Conservation (phyloP, 1,284 basidiomycete genomes). For the Coriolopsis trogii region DNA sequence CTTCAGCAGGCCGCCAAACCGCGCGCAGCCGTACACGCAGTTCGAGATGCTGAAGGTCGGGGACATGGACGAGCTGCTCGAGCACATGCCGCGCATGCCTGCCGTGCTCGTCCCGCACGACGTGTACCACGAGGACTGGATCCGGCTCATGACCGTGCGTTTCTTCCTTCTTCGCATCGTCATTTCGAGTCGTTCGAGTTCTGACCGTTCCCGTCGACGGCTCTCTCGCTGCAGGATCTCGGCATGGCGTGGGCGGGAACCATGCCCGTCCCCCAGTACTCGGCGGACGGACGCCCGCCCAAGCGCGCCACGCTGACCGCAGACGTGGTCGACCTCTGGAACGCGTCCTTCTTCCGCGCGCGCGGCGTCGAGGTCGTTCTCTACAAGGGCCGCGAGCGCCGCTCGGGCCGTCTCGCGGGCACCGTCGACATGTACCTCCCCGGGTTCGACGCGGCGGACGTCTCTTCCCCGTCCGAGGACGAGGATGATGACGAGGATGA, state of each 20-base stretch:
- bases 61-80: conserved; percentile 73
- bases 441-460: conserved; percentile 46
- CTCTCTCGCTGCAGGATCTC: conserved; percentile 53
- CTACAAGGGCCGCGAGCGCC: conserved; percentile 74
- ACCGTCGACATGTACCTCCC: conserved; percentile 55
- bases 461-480: conserved; percentile 32
- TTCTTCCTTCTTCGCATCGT: conserved; percentile 1
- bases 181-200: too few relatives aligned
- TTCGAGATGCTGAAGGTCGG: conserved; percentile 72
- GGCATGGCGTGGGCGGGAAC: conserved; percentile 72
- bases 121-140: conserved; percentile 76
- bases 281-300: conserved; percentile 48
- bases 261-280: conserved; percentile 59
- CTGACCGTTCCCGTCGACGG: too few relatives aligned
- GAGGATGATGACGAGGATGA: conserved; percentile 38
- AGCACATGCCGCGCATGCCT: conserved; percentile 70
- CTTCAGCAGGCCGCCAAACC: conserved; percentile 70
- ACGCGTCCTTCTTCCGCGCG: conserved; percentile 67
- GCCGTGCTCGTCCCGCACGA: conserved; percentile 74
- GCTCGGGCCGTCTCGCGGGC: conserved; percentile 62
- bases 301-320: conserved; percentile 62
- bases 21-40: conserved; percentile 64
- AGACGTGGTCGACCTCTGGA: conserved; percentile 78
- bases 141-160: conserved; percentile 69
- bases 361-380: conserved; percentile 75